A percentile compares a stretch with the other conserved stretches of the same genome.
Evolutionary conservation across 1,284 basidiomycete genomes (phyloP).

Genomic region (Agroathelia rolfsii): DNA sequence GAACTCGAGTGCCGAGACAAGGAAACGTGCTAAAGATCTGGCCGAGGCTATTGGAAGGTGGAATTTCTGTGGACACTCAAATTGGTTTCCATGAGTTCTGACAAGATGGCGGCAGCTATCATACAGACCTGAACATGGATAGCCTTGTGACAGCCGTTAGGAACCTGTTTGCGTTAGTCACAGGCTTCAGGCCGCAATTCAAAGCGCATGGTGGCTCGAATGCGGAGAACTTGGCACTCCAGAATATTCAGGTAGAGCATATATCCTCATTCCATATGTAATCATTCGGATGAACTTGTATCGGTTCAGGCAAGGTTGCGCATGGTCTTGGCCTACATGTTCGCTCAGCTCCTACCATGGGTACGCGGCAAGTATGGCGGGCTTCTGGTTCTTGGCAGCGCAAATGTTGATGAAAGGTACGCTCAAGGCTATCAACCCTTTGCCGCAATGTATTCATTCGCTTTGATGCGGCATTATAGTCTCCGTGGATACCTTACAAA

Average conservation of each 20-base stretch:
- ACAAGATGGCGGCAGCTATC: conserved; percentile 51
- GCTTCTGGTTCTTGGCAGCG: conserved; percentile 88
- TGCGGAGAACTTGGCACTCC: conserved; percentile 92
- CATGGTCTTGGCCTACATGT: conserved; percentile 96
- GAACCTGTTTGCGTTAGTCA: conserved; percentile 78
- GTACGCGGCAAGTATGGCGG: conserved; percentile 79
- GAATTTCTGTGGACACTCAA: conserved; percentile 1
- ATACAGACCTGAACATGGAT: conserved; percentile 96
- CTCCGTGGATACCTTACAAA: conserved; percentile 96
- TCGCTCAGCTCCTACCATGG: conserved; percentile 94
- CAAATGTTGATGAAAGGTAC: conserved; percentile 95
- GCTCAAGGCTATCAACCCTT: conserved; percentile 8
- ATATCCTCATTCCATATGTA: conserved; percentile 2
- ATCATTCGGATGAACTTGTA: conserved; percentile 1
- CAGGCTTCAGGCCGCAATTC: conserved; percentile 77
- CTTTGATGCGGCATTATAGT: conserved; percentile 28
- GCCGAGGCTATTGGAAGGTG: conserved; percentile 85
- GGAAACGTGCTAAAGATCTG: conserved; percentile 78
- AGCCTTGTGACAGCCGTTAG: conserved; percentile 77
- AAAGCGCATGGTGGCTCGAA: conserved; percentile 79
- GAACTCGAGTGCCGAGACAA: conserved; percentile 85
- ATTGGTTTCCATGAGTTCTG: neutral
- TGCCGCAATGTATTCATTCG: conserved; percentile 1
- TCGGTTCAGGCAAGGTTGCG: conserved; percentile 69
- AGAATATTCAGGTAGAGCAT: conserved; percentile 81